phyloP scores from a whole-genome alignment of 805 yeast species.

The Myxozyma sirexii region DNA sequence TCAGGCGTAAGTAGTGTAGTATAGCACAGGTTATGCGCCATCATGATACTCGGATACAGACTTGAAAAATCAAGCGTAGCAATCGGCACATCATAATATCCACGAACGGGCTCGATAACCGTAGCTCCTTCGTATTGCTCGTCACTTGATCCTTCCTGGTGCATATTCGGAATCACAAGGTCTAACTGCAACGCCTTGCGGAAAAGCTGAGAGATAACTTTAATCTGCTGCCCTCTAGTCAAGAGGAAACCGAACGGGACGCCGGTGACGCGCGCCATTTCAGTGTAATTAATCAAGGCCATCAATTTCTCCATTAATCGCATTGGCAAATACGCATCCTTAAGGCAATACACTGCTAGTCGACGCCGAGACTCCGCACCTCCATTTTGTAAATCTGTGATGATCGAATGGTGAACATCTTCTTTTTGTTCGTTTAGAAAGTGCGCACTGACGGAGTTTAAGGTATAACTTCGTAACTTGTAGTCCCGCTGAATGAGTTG shows the following conservation, averaged over 20 bases:
- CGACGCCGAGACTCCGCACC: slow-evolving; percentile 89
- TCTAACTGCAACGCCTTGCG: slow-evolving; percentile 87
- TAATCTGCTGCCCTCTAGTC: slow-evolving; percentile 95
- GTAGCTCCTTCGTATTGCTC: slow-evolving; percentile 99
- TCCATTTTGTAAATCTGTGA: slow-evolving; percentile 92
- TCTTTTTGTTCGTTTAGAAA: slow-evolving; percentile 95
- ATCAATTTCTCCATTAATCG: slow-evolving; percentile 86
- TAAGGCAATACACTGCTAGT: slow-evolving; percentile 93
- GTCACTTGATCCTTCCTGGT: slow-evolving; percentile 75
- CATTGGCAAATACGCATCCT: slow-evolving; percentile 91
- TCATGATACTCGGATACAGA: slow-evolving; percentile 96
- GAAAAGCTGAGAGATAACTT: slow-evolving; percentile 92
- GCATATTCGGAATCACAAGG: slow-evolving; percentile 88
- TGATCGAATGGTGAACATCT: slow-evolving; percentile 96
- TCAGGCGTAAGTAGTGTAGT: slow-evolving; percentile 81
- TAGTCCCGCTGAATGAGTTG: slow-evolving; percentile 94
- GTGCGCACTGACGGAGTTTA: slow-evolving; percentile 93
- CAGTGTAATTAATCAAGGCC: slow-evolving; percentile 96
- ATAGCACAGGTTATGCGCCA: slow-evolving; percentile 97
- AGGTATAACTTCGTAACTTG: slow-evolving; percentile 89
- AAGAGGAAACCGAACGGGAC: slow-evolving; percentile 91
- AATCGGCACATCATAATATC: slow-evolving; percentile 95
- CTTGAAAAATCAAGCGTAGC: slow-evolving; percentile 98
- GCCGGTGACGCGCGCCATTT: slow-evolving; percentile 99
- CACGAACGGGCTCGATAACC: slow-evolving; percentile 94